phyloP scores from a whole-genome alignment of 73 alveolate species.

The Tetrahymena malaccensis region DNA sequence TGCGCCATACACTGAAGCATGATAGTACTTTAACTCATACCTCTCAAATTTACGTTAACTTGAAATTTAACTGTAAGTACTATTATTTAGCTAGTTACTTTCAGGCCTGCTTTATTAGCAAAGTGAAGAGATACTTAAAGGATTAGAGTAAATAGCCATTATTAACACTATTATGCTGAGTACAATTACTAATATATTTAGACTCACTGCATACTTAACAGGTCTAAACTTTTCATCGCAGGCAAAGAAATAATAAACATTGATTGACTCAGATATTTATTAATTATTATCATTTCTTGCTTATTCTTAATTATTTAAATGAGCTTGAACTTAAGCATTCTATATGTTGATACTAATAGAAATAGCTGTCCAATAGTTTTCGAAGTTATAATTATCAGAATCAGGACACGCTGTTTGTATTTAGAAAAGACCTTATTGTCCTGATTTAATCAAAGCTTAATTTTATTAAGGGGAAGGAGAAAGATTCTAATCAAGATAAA shows the following conservation, averaged over 20 bases:
- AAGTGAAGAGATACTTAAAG: not conserved
- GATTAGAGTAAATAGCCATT: not conserved
- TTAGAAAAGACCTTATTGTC: not conserved
- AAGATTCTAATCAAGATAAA: not conserved
- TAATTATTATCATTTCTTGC: not conserved
- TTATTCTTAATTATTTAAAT: no score
- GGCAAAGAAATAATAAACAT: not conserved
- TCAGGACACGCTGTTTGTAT: not conserved
- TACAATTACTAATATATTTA: not conserved
- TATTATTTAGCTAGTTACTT: not conserved
- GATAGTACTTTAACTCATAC: not conserved
- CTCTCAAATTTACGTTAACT: not conserved
- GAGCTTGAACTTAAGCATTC: not conserved
- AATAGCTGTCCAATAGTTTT: not conserved
- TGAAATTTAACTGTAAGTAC: not conserved
- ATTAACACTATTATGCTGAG: not conserved
- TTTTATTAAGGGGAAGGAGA: not conserved
- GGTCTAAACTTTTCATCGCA: not conserved
- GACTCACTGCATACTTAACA: not conserved
- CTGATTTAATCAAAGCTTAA: not conserved
- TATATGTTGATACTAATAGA: not conserved
- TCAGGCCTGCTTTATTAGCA: not conserved
- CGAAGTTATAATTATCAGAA: not conserved
- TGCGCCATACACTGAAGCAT: not conserved
- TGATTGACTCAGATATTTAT: not conserved